Base-by-base conservation (phyloP, 371 early-diverging fungal species). In the Mortierella polycephala region DNA sequence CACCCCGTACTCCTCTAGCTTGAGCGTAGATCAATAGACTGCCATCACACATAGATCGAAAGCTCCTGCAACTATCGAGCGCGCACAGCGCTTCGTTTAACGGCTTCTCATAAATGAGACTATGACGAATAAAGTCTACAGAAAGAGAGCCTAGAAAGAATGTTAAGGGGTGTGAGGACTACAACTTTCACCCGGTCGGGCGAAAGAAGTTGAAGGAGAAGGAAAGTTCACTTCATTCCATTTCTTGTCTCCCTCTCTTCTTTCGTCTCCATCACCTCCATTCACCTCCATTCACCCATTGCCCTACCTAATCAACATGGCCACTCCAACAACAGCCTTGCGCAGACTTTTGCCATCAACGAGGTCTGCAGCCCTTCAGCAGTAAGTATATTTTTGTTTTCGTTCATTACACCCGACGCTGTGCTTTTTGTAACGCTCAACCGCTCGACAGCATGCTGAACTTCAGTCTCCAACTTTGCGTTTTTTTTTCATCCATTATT, bases 281-380 rank as follows among this genome's bases (percentile, higher is more conserved):
- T 16, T 52, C 37, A 2, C 45, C 7, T 37, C 13, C 56, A 42
- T 16, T 13, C 53, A 30, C n/a, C 8, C 37, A 8, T 54, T 3
- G 13, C 46, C n/a, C 44, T 21, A 20, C 57, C 60, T 60, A 45
- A 40, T 47, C 44, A 30, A 7, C 20, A 18, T 46, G 14, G 47
- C 53, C 51, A 56, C 54, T 56, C 16, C 64, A 23, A 57, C 47
- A 60, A 64, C 60, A 16, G 51, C 62, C 61, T 39, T 73, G 52
- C 73, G 67, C 60, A 62, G 57, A 50, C 37, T 73, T 14, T 46
- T 68, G 39, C 68, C 68, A 18, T 64, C 74, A 18, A 53, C 60
- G 42, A 67, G 41, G 21, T 66, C 62, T 20, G 67, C 64, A 51
- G 41, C 64, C 13, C 13, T 46, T 49, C 67, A 65, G 56, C 60